Evolutionary conservation across 2,329 filamentous ascomycete species (phyloP).

Genomic region (Zasmidium angulare): DNA sequence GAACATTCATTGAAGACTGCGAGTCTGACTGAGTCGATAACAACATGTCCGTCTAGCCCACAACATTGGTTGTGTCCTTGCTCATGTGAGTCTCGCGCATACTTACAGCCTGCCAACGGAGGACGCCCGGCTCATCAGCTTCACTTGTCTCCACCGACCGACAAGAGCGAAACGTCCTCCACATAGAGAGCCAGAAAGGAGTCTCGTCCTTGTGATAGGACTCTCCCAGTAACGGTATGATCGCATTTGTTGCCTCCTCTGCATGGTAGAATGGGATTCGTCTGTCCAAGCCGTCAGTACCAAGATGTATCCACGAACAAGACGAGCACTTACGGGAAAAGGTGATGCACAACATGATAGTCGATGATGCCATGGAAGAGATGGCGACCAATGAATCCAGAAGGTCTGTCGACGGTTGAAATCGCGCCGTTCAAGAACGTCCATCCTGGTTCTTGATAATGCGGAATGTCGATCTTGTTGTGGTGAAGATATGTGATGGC

Average conservation of each 20-base stretch:
- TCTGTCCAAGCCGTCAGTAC: constrained; percentile 7
- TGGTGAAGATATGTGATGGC: constrained; percentile 76
- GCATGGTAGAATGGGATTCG: constrained; percentile 61
- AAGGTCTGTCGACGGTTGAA: constrained; percentile 64
- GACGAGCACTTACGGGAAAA: constrained; percentile 43
- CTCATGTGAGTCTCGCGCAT: neutral
- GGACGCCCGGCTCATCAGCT: constrained; percentile 1
- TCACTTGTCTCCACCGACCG: constrained; percentile 90
- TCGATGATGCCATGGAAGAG: constrained; percentile 68
- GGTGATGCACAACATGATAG: constrained; percentile 63
- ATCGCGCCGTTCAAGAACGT: constrained; percentile 63
- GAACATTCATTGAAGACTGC: too few species aligned
- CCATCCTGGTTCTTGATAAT: constrained; percentile 61
- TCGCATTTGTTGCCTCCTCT: constrained; percentile 38
- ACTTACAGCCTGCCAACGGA: constrained; percentile 4
- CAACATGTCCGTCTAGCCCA: too few species aligned
- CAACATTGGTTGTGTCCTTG: neutral
- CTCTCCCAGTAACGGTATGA: constrained; percentile 57
- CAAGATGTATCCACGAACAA: constrained; percentile 23
- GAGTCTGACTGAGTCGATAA: too few species aligned
- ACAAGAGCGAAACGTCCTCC: constrained; percentile 75
- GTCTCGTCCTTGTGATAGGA: constrained; percentile 43
- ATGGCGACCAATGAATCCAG: constrained; percentile 64
- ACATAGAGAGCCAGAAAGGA: constrained; percentile 74
- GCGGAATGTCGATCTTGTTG: constrained; percentile 58